Conservation (phyloP, 2,329 filamentous ascomycete genomes). For the Pseudogymnoascus sp. region DNA sequence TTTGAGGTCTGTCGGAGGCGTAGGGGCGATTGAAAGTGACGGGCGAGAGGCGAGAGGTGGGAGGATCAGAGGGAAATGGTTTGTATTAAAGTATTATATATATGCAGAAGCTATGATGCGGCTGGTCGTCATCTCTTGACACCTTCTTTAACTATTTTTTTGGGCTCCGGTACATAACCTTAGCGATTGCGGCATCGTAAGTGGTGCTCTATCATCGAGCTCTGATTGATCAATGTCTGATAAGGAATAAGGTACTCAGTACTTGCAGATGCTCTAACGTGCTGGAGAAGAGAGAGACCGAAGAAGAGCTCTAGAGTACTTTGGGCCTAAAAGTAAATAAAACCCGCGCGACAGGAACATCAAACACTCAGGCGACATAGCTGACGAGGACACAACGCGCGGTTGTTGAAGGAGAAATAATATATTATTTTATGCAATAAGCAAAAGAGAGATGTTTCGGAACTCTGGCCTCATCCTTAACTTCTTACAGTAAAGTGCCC, state of each 20-base stretch:
- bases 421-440: conserved; percentile 1
- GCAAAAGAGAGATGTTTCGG: neutral
- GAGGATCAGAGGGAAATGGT: neutral
- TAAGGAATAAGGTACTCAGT: neutral
- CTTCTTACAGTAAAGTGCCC: conserved; percentile 1
- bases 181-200: neutral
- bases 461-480: neutral
- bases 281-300: neutral
- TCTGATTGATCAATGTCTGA: conserved; percentile 3
- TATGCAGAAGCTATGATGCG: neutral
- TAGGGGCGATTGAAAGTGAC: neutral
- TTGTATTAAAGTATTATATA: neutral
- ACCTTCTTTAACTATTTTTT: neutral
- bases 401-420: neutral
- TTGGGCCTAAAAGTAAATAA: neutral
- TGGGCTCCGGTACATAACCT: neutral
- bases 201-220: neutral
- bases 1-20: conserved; percentile 4
- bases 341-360: neutral
- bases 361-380: neutral
- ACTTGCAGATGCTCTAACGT: neutral
- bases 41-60: neutral
- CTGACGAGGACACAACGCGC: neutral
- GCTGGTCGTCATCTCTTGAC: neutral
- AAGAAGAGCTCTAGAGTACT: neutral